Conservation (phyloP, 352 stramenopile species). For the Phytophthora sp. region DNA sequence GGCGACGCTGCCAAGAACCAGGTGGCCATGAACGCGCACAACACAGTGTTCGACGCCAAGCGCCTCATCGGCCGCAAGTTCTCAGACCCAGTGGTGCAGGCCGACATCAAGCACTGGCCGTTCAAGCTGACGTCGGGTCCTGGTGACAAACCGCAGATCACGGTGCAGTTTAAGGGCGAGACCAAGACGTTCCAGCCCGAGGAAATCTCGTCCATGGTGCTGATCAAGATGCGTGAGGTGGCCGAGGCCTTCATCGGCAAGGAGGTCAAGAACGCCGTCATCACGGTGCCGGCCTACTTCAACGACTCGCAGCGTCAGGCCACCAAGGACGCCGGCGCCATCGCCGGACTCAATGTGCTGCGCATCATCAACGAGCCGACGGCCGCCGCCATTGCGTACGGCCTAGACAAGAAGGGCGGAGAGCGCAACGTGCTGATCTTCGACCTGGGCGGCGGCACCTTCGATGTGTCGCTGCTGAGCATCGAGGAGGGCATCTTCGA, state of each 20-base stretch:
- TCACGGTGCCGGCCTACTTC: constrained; percentile 98
- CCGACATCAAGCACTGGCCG: constrained; percentile 70
- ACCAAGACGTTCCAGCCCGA: constrained; percentile 77
- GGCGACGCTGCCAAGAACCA: too few relatives aligned
- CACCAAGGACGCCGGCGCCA: constrained; percentile 92
- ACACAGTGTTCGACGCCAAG: too few relatives aligned
- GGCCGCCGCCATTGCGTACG: constrained; percentile 92
- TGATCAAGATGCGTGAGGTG: constrained; percentile 75
- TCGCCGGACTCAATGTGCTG: constrained; percentile 90
- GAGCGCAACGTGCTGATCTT: constrained; percentile 97
- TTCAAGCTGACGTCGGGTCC: constrained; percentile 70
- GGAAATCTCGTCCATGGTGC: constrained; percentile 80
- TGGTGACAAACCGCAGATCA: constrained; percentile 74
- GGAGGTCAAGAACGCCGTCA: constrained; percentile 75
- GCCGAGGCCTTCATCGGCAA: constrained; percentile 74
- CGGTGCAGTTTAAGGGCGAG: constrained; percentile 76
- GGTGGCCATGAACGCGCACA: too few relatives aligned
- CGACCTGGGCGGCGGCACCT: constrained; percentile 95
- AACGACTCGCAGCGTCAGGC: constrained; percentile 95
- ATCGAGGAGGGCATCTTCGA: constrained; percentile 98
- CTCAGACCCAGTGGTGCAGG: too few relatives aligned
- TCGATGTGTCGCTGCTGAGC: constrained; percentile 93
- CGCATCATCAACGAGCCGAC: constrained; percentile 97
- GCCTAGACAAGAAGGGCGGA: constrained; percentile 94
- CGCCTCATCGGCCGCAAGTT: too few relatives aligned